Evolutionary conservation across 371 early-diverging fungal species (phyloP), one percentile per base, ranked within the genome.

Genomic region (Mortierella sp.): DNA sequence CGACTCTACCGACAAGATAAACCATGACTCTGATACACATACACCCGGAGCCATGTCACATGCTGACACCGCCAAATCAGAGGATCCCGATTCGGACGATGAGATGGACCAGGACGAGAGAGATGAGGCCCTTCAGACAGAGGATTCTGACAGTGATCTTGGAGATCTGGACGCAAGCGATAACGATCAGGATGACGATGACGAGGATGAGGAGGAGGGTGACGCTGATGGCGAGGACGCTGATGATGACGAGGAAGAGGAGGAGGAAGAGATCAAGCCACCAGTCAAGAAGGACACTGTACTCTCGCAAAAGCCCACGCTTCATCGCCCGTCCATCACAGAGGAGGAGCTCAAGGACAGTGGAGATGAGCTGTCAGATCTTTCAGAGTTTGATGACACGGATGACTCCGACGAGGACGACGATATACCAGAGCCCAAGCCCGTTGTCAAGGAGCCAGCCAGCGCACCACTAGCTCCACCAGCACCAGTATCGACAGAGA

Each of bases 321-420:
- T 84, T 31, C 78, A 81, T 60, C 84, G 79, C n/a, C 83, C 83
- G 28, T 70, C 83, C 19, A 71, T 72, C 44, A 38, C 80, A 47
- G 80, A 73, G 52, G 84, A 84, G 19, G 84, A 84, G 38, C 81
- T 84, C 26, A 84, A 84, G 77, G 84, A 84, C 68, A 84, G 84
- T 72, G 84, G 84, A 28, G 84, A 84, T 48, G 84, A 84, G 48
- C 77, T 84, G 8, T 84, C 84, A 1, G 84, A 84, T 45, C 84
- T 84, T 0, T 84, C 84, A 42, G 84, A 84, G n/a, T 81, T 84
- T 70, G 84, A 84, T 4, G 84, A 84, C 63, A 76, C 79, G 28
- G 84, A 84, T 38, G 84, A 84, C 47, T 84, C 84, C 9, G 84
- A 84, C 60, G 84, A 84, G 42, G 84, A 78, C 24, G 84, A 84